Conservation (phyloP, 2,329 filamentous ascomycete species). For the Exophiala phaeomuriformis region DNA sequence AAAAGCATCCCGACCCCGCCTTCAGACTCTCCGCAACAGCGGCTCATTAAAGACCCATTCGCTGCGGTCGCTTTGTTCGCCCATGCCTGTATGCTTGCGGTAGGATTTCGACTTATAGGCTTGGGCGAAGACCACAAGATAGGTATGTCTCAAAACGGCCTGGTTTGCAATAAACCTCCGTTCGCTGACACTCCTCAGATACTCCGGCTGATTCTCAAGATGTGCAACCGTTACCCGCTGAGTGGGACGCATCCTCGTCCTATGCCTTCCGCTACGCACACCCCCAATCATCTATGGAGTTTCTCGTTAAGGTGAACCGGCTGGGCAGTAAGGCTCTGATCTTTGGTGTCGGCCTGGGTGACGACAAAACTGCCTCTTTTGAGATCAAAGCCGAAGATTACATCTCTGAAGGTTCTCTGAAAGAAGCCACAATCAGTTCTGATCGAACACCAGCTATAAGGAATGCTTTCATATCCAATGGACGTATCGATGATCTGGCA, state of each 20-base stretch:
- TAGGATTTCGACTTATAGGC: conserved; percentile 73
- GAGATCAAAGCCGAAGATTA: conserved; percentile 70
- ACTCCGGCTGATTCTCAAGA: conserved; percentile 50
- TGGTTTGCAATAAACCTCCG: conserved; percentile 19
- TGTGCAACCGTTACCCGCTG: conserved; percentile 57
- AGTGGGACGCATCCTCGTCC: conserved; percentile 70
- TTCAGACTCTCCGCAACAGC: conserved; percentile 11
- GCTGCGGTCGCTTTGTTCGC: conserved; percentile 78
- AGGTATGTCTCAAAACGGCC: conserved; percentile 41
- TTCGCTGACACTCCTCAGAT: conserved; percentile 31
- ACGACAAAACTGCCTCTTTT: conserved; percentile 72
- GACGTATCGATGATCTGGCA: conserved; percentile 63
- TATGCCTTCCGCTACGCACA: conserved; percentile 84
- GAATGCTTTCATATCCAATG: conserved; percentile 65
- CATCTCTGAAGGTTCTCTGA: conserved; percentile 56
- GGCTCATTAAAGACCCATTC: conserved; percentile 46
- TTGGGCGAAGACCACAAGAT: conserved; percentile 75
- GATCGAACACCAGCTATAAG: conserved; percentile 34
- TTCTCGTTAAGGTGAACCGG: conserved; percentile 71
- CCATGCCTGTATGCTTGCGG: conserved; percentile 73
- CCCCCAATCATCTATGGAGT: conserved; percentile 74
- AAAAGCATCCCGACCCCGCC: conserved; percentile 27
- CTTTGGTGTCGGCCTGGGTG: conserved; percentile 67
- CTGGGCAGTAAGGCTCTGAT: conserved; percentile 79
- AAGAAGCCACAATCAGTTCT: conserved; percentile 37